Conservation (phyloP, 2,329 filamentous ascomycete genomes). For the Aspergillus sp. region DNA sequence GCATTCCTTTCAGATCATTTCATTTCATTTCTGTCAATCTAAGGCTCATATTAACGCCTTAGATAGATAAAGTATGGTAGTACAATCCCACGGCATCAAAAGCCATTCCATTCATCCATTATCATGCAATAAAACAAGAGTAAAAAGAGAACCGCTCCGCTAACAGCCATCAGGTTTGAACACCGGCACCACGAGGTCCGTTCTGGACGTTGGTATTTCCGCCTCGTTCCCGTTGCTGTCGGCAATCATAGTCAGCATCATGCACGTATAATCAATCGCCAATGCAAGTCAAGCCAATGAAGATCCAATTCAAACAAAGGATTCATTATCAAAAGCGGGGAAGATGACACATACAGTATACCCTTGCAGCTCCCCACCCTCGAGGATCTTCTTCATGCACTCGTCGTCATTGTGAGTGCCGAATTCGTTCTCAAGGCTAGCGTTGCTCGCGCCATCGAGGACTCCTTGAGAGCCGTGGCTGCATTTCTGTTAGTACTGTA, state of each 20-base stretch:
- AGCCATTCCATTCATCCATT: not conserved
- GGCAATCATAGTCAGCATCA: slow-evolving; percentile 10
- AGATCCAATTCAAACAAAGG: not conserved
- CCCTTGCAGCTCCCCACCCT: slow-evolving; percentile 70
- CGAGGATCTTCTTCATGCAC: slow-evolving; percentile 76
- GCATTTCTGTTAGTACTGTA: not conserved
- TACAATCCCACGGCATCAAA: not conserved
- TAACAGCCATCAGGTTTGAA: not conserved
- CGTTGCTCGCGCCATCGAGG: slow-evolving; percentile 73
- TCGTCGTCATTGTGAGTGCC: slow-evolving; percentile 78
- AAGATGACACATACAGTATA: slow-evolving; percentile 47
- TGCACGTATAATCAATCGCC: not conserved
- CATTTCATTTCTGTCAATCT: slow-evolving; percentile 3
- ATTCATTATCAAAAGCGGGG: not conserved
- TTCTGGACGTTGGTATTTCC: slow-evolving; percentile 31
- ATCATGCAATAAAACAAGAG: not conserved
- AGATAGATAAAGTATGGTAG: not conserved
- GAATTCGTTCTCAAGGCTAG: slow-evolving; percentile 79
- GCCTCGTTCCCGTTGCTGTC: slow-evolving; percentile 31
- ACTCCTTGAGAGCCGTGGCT: slow-evolving; percentile 82
- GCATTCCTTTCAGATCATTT: not conserved
- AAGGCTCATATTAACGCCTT: not conserved
- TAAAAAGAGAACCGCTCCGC: not conserved
- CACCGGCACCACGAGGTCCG: slow-evolving; percentile 14
- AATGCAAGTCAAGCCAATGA: not conserved